Evolutionary conservation across 1,139 yeast species (phyloP).

Genomic region (Meyerozyma sp.): DNA sequence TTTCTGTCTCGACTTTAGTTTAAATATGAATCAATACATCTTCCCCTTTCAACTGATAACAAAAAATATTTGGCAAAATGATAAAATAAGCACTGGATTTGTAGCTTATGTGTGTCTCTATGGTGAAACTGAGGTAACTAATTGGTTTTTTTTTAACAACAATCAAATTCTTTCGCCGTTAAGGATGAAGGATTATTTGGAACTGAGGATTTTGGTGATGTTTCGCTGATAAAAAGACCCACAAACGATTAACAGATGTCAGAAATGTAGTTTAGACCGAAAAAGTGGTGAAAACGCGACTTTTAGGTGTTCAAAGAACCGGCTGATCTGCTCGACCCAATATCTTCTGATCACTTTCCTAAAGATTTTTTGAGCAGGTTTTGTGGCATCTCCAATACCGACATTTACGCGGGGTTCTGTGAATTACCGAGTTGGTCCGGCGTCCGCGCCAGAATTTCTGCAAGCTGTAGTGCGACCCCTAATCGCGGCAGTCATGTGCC

Average conservation of each 20-base stretch:
- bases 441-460: neutral
- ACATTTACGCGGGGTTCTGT: neutral
- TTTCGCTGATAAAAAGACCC: neutral
- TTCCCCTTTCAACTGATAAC: neutral
- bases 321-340: constrained; percentile 2
- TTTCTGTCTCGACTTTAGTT: neutral
- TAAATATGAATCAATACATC: neutral
- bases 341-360: constrained; percentile 14
- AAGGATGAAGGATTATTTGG: too few species aligned
- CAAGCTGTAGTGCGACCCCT: constrained; percentile 1
- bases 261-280: neutral
- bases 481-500: neutral
- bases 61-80: neutral
- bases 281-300: neutral
- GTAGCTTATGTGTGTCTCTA: neutral
- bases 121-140: too few species aligned
- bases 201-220: too few species aligned
- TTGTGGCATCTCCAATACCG: neutral
- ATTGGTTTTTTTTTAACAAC: too few species aligned
- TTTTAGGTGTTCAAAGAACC: neutral
- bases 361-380: constrained; percentile 6
- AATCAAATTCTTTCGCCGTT: too few species aligned
- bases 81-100: neutral
- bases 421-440: neutral
- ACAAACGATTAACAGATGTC: neutral